Evolutionary conservation across 306 rosid genomes (phyloP).

Genomic region (Nissolia schottii): DNA sequence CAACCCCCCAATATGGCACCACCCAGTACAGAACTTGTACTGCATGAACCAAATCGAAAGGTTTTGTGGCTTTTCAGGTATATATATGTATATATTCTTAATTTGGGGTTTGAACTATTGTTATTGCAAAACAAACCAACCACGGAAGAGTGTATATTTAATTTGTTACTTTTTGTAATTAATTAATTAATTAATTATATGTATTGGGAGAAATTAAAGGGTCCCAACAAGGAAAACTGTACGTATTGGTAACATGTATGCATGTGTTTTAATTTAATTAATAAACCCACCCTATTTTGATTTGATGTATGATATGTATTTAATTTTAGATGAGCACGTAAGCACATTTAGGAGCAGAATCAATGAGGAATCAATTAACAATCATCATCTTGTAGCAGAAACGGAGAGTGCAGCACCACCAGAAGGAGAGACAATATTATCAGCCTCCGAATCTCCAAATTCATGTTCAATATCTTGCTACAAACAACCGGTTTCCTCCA

Average conservation of each 20-base stretch:
- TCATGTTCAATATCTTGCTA: conserved; percentile 68
- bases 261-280: too few relatives aligned
- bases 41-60: conserved; percentile 50
- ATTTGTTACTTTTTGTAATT: not conserved
- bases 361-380: conserved; percentile 41
- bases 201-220: conserved; percentile 18
- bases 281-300: not conserved
- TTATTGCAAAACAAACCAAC: conserved; percentile 10
- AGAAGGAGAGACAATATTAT: conserved; percentile 37
- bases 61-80: conserved; percentile 43
- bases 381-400: conserved; percentile 21
- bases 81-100: not conserved
- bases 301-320: not conserved
- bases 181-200: too few relatives aligned
- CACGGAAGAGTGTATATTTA: not conserved
- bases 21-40: conserved; percentile 45
- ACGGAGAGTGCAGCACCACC: too few relatives aligned
- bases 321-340: conserved; percentile 41
- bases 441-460: conserved; percentile 56
- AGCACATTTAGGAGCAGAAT: conserved; percentile 37
- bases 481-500: conserved; percentile 38
- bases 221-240: conserved; percentile 15
- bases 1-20: conserved; percentile 44
- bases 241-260: too few relatives aligned
- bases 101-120: not conserved